Percentiles rank a stretch among this genome's conserved stretches.
These are phyloP conservation scores for Teunomyces funiuensis DNA, from an alignment of 805 yeast species.

Conservation along the genomic window DNA sequence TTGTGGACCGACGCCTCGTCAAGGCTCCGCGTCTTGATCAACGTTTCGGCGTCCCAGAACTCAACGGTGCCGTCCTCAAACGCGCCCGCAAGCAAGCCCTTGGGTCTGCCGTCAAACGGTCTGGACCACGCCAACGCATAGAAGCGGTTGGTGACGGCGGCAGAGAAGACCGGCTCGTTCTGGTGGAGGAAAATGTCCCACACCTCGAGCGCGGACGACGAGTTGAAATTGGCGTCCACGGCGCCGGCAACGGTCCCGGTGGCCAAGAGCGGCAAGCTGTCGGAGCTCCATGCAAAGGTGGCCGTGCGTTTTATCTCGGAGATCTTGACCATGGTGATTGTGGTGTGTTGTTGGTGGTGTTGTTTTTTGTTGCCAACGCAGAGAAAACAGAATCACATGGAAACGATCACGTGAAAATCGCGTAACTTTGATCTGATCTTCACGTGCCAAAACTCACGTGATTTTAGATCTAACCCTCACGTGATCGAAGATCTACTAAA, in stretches of 20 bases:
- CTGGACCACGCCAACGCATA: conserved; percentile 84
- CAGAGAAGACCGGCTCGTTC: conserved; percentile 34
- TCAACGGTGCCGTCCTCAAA: conserved; percentile 79
- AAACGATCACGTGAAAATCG: too few species aligned
- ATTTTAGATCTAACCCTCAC: too few species aligned
- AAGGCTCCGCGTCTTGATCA: conserved; percentile 42
- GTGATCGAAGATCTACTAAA: too few species aligned
- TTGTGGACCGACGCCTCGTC: conserved; percentile 48
- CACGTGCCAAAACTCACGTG: too few species aligned
- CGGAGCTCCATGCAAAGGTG: conserved; percentile 94
- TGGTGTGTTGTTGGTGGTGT: neutral
- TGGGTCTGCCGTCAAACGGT: conserved; percentile 47
- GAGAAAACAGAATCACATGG: too few species aligned
- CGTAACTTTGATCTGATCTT: too few species aligned
- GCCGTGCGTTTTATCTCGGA: conserved; percentile 83
- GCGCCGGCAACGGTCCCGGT: conserved; percentile 97
- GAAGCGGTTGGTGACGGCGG: conserved; percentile 46
- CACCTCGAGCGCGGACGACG: conserved; percentile 73
- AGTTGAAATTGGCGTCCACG: conserved; percentile 81
- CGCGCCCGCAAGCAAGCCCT: conserved; percentile 79
- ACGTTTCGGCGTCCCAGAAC: conserved; percentile 69
- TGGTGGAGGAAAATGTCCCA: conserved; percentile 60
- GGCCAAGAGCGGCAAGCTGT: conserved; percentile 70
- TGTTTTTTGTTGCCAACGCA: neutral
- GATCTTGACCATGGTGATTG: conserved; percentile 65